These are phyloP conservation scores for Erodium moschatum DNA, from an alignment of 441 rosid genomes.

Conservation along the genomic window DNA sequence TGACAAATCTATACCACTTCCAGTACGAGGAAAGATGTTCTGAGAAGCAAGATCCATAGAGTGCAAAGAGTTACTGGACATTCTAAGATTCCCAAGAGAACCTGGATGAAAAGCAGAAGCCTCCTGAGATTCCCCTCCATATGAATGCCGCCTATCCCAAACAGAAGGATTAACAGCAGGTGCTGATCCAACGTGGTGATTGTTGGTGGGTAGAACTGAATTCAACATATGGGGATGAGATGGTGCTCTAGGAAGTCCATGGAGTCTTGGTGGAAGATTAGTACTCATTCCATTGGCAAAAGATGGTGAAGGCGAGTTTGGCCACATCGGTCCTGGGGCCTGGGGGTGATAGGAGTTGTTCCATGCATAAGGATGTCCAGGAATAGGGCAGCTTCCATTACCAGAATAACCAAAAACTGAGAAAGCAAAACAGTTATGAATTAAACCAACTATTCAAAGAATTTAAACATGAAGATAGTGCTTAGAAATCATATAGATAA, in stretches of 20 bases:
- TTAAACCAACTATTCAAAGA: constrained; percentile 12
- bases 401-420: constrained; percentile 43
- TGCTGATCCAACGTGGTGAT: constrained; percentile 48
- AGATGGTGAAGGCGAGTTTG: constrained; percentile 38
- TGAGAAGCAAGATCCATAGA: constrained; percentile 36
- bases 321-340: constrained; percentile 45
- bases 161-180: constrained; percentile 38
- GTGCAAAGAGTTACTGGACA: constrained; percentile 31
- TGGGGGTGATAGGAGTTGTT: constrained; percentile 33
- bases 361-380: constrained; percentile 41
- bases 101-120: constrained; percentile 42
- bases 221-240: constrained; percentile 27
- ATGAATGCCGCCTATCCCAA: constrained; percentile 46
- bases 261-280: constrained; percentile 27
- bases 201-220: constrained; percentile 31
- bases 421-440: constrained; percentile 11
- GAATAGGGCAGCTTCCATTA: constrained; percentile 31
- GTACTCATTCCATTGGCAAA: constrained; percentile 36
- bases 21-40: constrained; percentile 32
- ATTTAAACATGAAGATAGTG: constrained; percentile 14
- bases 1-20: constrained; percentile 34
- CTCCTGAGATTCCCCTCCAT: constrained; percentile 40
- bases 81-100: constrained; percentile 44
- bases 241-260: constrained; percentile 40
- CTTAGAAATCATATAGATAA: not conserved